phyloP scores from a whole-genome alignment of 1,139 yeast genomes.

The Pichia cactophila region DNA sequence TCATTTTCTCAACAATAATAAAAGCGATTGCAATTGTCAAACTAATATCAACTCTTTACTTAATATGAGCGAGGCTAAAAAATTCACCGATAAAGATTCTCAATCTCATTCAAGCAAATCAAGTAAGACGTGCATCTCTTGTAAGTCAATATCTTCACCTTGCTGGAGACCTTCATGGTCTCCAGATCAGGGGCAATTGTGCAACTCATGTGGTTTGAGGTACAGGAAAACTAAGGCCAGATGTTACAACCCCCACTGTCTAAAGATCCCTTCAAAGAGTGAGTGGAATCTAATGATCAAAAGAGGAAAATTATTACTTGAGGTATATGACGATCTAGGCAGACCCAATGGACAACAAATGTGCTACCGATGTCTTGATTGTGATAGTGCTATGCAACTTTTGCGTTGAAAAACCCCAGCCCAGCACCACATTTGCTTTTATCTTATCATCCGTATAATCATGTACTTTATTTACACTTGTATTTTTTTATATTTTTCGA shows the following conservation, averaged over 20 bases:
- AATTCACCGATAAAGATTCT: not conserved
- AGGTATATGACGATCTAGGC: constrained; percentile 11
- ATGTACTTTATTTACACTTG: not conserved
- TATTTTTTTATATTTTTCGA: not conserved
- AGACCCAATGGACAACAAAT: constrained; percentile 5
- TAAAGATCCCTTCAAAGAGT: constrained; percentile 91
- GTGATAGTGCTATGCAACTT: constrained; percentile 55
- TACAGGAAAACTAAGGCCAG: constrained; percentile 92
- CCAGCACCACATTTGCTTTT: not conserved
- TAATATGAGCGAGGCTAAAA: not conserved
- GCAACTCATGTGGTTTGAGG: constrained; percentile 93
- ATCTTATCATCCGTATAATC: not conserved
- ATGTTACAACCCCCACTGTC: constrained; percentile 68
- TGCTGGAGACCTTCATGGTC: constrained; percentile 99
- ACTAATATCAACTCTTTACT: not conserved
- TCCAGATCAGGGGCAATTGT: constrained; percentile 70
- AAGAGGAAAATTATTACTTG: constrained; percentile 41
- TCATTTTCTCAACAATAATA: not conserved
- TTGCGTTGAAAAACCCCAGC: not conserved
- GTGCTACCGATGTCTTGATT: constrained; percentile 59
- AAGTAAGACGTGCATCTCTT: constrained; percentile 72
- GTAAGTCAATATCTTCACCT: constrained; percentile 88
- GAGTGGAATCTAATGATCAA: constrained; percentile 88
- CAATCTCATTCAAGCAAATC: constrained; percentile 4
- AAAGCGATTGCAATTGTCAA: not conserved